Percentiles rank a stretch among this genome's conserved stretches.
These are phyloP conservation scores for Pochonia chlamydosporia DNA, from an alignment of 2,329 filamentous ascomycete species.

Conservation along the genomic window DNA sequence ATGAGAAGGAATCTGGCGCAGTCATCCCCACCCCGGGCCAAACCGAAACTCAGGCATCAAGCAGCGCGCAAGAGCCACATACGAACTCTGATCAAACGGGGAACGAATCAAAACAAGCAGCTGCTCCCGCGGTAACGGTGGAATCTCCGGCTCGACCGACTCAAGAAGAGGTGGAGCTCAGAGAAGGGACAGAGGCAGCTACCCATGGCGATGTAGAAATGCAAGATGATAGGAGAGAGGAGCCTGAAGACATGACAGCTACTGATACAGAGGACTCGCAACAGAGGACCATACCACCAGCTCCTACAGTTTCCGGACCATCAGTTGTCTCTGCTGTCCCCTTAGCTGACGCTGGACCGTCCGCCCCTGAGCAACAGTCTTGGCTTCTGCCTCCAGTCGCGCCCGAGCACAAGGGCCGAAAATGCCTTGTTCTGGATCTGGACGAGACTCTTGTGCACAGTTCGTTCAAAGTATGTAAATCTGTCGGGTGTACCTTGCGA, in stretches of 20 bases:
- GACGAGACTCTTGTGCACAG: slow-evolving; percentile 98
- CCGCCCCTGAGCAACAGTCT: slow-evolving; percentile 42
- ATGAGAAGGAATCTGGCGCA: slow-evolving; percentile 43
- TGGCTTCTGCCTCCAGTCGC: slow-evolving; percentile 78
- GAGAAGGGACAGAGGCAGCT: slow-evolving; percentile 28
- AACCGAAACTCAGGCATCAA: slow-evolving; percentile 38
- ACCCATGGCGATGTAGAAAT: slow-evolving; percentile 62
- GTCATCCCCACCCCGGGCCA: slow-evolving; percentile 28
- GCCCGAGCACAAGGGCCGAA: slow-evolving; percentile 76
- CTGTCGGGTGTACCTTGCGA: not conserved
- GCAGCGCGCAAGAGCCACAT: slow-evolving; percentile 41
- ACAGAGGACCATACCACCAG: slow-evolving; percentile 26
- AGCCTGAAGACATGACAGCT: slow-evolving; percentile 39
- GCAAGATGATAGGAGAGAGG: slow-evolving; percentile 53
- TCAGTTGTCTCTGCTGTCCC: slow-evolving; percentile 34
- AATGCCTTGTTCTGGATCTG: slow-evolving; percentile 90
- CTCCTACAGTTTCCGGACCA: slow-evolving; percentile 33
- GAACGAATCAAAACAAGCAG: slow-evolving; percentile 42
- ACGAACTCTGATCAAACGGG: slow-evolving; percentile 33
- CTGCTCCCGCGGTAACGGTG: slow-evolving; percentile 30
- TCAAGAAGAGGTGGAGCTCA: slow-evolving; percentile 17
- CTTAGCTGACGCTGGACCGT: slow-evolving; percentile 34
- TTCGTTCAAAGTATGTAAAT: slow-evolving; percentile 72
- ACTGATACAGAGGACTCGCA: slow-evolving; percentile 28
- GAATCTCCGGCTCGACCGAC: slow-evolving; percentile 33